A percentile compares a stretch with the other conserved stretches of the same genome.
phyloP scores from a whole-genome alignment of 1,284 basidiomycete species.

The Trichosporon ovoides region DNA sequence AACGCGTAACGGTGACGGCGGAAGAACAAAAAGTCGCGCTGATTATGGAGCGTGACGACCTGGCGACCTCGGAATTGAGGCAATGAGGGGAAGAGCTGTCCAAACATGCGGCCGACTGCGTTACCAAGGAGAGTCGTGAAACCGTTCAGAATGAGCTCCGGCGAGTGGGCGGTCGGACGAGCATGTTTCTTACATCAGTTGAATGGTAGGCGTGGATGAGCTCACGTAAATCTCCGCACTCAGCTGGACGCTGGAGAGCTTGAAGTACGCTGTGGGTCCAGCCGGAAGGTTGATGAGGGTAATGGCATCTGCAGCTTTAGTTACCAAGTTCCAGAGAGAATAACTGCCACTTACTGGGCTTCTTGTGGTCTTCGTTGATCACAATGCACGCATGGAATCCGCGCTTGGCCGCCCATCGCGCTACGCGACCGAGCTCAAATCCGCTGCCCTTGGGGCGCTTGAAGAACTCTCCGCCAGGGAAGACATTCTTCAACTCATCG shows the following conservation, averaged over 20 bases:
- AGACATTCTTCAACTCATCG: slow-evolving; percentile 82
- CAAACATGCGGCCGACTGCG: slow-evolving; percentile 87
- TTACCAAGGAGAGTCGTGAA: slow-evolving; percentile 93
- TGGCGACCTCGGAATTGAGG: slow-evolving; percentile 96
- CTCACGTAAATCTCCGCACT: slow-evolving; percentile 78
- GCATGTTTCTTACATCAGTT: slow-evolving; percentile 72
- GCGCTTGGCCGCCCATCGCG: slow-evolving; percentile 85
- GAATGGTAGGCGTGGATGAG: slow-evolving; percentile 20
- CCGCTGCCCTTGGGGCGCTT: slow-evolving; percentile 85
- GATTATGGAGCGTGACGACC: slow-evolving; percentile 95
- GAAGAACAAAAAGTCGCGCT: slow-evolving; percentile 98
- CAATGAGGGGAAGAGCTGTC: slow-evolving; percentile 88
- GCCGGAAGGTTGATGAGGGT: slow-evolving; percentile 85
- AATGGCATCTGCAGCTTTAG: slow-evolving; percentile 64
- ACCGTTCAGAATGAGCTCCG: slow-evolving; percentile 88
- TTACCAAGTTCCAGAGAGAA: neutral
- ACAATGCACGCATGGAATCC: slow-evolving; percentile 79
- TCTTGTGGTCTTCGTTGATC: slow-evolving; percentile 89
- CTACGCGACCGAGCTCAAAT: slow-evolving; percentile 88
- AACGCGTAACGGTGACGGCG: slow-evolving; percentile 91
- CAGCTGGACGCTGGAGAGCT: slow-evolving; percentile 79
- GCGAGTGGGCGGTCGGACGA: slow-evolving; percentile 82
- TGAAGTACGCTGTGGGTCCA: slow-evolving; percentile 95
- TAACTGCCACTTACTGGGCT: slow-evolving; percentile 63
- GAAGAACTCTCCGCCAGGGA: slow-evolving; percentile 92